Percentiles rank a stretch among this genome's conserved stretches.
Conservation (phyloP, 2,329 filamentous ascomycete genomes). For the Colletotrichum sp. region DNA sequence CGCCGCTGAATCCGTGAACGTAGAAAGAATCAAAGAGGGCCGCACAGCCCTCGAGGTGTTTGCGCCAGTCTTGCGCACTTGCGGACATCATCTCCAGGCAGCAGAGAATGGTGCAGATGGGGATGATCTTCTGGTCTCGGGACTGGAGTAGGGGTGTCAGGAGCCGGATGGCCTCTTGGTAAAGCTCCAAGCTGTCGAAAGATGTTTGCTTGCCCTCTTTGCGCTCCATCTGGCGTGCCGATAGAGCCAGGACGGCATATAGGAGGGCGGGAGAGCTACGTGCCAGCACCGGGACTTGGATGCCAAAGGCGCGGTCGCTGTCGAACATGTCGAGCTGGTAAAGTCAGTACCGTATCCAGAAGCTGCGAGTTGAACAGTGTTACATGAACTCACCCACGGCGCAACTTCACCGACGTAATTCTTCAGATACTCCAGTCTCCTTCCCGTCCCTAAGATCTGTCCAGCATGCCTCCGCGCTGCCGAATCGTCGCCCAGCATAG, state of each 20-base stretch:
- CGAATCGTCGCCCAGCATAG: conserved; percentile 3
- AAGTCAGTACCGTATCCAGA: too few species aligned
- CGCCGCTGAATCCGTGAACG: conserved; percentile 58
- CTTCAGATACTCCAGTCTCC: conserved; percentile 44
- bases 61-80: conserved; percentile 53
- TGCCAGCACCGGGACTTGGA: conserved; percentile 55
- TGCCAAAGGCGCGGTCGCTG: conserved; percentile 54
- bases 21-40: conserved; percentile 57
- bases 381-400: conserved; percentile 51
- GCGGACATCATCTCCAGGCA: conserved; percentile 49
- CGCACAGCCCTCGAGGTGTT: conserved; percentile 63
- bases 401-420: conserved; percentile 60
- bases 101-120: conserved; percentile 44
- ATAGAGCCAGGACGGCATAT: conserved; percentile 59
- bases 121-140: conserved; percentile 35
- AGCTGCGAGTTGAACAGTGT: too few species aligned
- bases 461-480: neutral
- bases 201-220: conserved; percentile 47
- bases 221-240: conserved; percentile 58
- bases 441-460: conserved; percentile 31
- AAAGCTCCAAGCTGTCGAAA: conserved; percentile 58
- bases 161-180: conserved; percentile 57
- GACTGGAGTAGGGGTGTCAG: conserved; percentile 38
- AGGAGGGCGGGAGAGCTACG: conserved; percentile 49
- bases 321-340: conserved; percentile 68